Evolutionary conservation across 2,329 filamentous ascomycete genomes (phyloP), one percentile per base, ranked within the genome.

Genomic region (Xylariales sp.): DNA sequence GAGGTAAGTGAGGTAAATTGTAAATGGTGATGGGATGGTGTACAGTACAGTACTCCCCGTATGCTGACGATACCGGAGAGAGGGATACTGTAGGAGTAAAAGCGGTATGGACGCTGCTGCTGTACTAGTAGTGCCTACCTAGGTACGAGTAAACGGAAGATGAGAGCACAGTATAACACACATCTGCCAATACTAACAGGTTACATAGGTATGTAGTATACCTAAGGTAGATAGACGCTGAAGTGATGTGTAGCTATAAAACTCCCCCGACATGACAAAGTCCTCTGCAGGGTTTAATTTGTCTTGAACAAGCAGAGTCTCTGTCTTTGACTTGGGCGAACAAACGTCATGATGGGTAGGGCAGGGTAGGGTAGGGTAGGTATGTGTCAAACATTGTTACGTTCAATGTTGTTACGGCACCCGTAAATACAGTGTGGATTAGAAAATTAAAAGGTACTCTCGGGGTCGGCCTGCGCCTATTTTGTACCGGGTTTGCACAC

Each of bases 261-360:
- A 41, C 39, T 4, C 62, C 64, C 62, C 48, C 65, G 67, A 52
- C 60, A 2, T 43, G 54, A 69, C 64, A 72, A 73, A 72, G 72
- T 72, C 70, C 72, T 66, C 50, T 64, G 70, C 72, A 73, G 69
- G 64, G 69, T 66, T 68, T 66, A 66, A 70, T 69, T 72, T 69
- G 63, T 67, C 58, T 68, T 68, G 65, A 48, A 36, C n/a, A 52
- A 39, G 53, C 43, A 55, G 34, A 41, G 36, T 53, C 39, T 28
- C 46, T 54, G 41, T 55, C 36, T 61, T 50, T 18, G 60, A 52
- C 46, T 57, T 64, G 55, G 8, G 52, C 46, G 30, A 28, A 56
- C n/a, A 39, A n/a, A n/a, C 64, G 28, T 46, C 49, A 59, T 58
- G 30, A 43, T 57, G 50, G n/a, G n/a, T 56, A 32, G 18, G 39